Base-by-base conservation (phyloP, 768 basidiomycete species). In the Boletus subparvulus region DNA sequence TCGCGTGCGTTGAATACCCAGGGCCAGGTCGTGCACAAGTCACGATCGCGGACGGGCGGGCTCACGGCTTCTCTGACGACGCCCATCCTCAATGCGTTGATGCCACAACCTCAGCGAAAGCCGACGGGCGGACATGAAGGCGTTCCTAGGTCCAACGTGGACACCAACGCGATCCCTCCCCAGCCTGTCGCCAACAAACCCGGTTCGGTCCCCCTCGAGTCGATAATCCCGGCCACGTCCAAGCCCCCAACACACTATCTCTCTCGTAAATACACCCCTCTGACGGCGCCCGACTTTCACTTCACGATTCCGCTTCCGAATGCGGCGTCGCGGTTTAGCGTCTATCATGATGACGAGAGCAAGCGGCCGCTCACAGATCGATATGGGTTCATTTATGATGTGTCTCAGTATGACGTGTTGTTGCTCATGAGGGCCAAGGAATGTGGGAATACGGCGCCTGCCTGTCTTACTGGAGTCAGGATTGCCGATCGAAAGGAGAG, bases 331-430 rank as follows among this genome's bases (percentile, higher is more conserved):
- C 77, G 79, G 40, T 83, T 81, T 61, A 78, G 73, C 17, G 72
- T 79, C 19, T 77, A 82, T 48, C 77, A 77, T 19, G 78, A 79
- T 44, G 81, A 83, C 36, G 77, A 79, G 61, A 78, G 73, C 54
- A 78, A 81, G 49, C 77, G 82, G 47, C 83, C 83, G 4, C 74
- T 94, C 54, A 92, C 92, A 19, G 94, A 95, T 59, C 85, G 92
- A 6, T 95, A 87, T 64, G 94, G 94, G 0, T 95, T 95, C 75
- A 87, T 94, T 71, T 94, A 94, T 56, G 92, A 94, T 61, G 81
- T 93, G 1, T 83, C 86, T 3, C 80, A 85, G 62, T 92, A 93
- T 63, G 93, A 95, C 63, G 79, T 90, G 28, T 77, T 92, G 26
- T 74, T 96, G 14, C 79, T 95, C 28, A 70, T 88, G 10, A 79